Percentiles rank a stretch among this genome's conserved stretches.
phyloP scores from a whole-genome alignment of 306 rosid genomes.

The Pyrus bretschneideri region DNA sequence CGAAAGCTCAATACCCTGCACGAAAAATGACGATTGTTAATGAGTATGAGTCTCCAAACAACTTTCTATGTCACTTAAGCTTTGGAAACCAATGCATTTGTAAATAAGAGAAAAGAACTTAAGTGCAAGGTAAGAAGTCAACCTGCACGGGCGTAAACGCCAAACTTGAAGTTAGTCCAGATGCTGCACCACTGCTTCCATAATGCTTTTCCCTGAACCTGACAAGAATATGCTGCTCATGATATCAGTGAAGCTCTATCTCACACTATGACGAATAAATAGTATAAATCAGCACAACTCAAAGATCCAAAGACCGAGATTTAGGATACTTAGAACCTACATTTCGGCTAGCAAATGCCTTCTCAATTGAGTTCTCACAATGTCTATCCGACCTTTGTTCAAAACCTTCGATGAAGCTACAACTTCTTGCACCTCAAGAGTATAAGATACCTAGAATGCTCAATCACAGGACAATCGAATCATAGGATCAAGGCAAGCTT shows the following conservation, averaged over 20 bases:
- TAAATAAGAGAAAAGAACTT: neutral
- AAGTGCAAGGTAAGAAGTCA: conserved; percentile 6
- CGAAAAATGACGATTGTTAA: neutral
- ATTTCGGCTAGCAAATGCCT: no score
- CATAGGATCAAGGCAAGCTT: no score
- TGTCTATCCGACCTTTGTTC: no score
- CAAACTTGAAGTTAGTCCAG: conserved; percentile 82
- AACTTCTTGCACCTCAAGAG: no score
- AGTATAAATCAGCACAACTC: neutral
- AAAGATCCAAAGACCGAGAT: neutral
- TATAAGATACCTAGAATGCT: no score
- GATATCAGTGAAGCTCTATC: neutral
- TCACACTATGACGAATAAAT: neutral
- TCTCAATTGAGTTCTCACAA: no score
- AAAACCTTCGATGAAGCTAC: no score
- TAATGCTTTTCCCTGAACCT: conserved; percentile 79
- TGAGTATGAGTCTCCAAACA: neutral
- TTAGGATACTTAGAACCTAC: no score
- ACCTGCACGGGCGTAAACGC: conserved; percentile 98
- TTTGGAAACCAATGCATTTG: neutral
- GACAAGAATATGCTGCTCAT: conserved; percentile 15
- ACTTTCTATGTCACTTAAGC: neutral
- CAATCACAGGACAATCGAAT: no score
- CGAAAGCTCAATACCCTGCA: conserved; percentile 91
- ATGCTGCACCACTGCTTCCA: conserved; percentile 92